Evolutionary conservation across 2,329 filamentous ascomycete genomes (phyloP).

Genomic region (Colletotrichum chlorophyti): DNA sequence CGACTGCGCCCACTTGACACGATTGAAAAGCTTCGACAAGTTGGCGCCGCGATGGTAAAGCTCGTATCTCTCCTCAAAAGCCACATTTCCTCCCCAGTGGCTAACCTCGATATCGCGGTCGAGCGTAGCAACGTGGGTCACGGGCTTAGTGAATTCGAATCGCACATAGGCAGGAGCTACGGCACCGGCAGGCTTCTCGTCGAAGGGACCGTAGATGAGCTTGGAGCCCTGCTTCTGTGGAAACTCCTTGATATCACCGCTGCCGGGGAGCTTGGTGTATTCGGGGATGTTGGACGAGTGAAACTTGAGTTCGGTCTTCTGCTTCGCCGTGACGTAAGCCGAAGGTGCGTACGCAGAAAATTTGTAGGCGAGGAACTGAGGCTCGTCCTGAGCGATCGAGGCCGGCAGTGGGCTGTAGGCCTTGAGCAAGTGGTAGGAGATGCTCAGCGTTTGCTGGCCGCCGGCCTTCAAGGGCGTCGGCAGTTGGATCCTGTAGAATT

Average conservation of each 20-base stretch:
- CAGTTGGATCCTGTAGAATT: constrained; percentile 87
- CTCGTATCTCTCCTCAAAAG: constrained; percentile 92
- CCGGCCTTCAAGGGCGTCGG: constrained; percentile 77
- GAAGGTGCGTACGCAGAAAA: constrained; percentile 88
- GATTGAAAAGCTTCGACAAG: constrained; percentile 74
- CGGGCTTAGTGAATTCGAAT: constrained; percentile 94
- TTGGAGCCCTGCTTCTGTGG: constrained; percentile 85
- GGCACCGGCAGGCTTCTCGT: constrained; percentile 80
- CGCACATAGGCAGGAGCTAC: constrained; percentile 77
- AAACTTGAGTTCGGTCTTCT: constrained; percentile 97
- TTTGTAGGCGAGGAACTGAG: constrained; percentile 84
- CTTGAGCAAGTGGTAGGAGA: constrained; percentile 82
- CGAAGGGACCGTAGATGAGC: constrained; percentile 90
- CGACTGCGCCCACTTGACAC: constrained; percentile 76
- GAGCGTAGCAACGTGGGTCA: constrained; percentile 78
- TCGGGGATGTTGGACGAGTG: constrained; percentile 80
- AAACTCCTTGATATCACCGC: constrained; percentile 62
- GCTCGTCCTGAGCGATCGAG: constrained; percentile 80
- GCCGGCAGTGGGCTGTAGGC: constrained; percentile 83
- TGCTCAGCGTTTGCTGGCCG: constrained; percentile 83
- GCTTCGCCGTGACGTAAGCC: constrained; percentile 85
- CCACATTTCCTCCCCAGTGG: constrained; percentile 97
- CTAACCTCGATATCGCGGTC: constrained; percentile 95
- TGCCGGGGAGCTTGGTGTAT: constrained; percentile 75
- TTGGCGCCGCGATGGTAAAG: constrained; percentile 87